A percentile compares a stretch with the other conserved stretches of the same genome.
These are phyloP conservation scores for Hyphopichia burtonii DNA, from an alignment of 1,139 yeast species.

Conservation along the genomic window DNA sequence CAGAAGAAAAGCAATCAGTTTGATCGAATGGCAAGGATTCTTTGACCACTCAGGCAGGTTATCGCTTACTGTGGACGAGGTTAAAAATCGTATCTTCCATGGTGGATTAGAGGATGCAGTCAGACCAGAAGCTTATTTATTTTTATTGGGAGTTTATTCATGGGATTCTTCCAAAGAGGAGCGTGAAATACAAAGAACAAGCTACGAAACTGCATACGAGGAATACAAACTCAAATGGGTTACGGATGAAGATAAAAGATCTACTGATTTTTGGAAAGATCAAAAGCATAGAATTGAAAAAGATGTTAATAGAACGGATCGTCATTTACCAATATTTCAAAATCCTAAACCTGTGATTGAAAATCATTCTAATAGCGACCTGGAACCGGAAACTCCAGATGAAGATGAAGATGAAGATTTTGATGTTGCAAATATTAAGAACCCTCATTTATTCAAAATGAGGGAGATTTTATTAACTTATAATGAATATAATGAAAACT, in stretches of 20 bases:
- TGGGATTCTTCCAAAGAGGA: conserved; percentile 83
- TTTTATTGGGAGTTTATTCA: conserved; percentile 76
- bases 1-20: conserved; percentile 62
- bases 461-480: conserved; percentile 82
- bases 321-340: conserved; percentile 62
- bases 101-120: conserved; percentile 70
- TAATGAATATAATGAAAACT: conserved; percentile 75
- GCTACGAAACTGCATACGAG: conserved; percentile 63
- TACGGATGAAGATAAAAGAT: conserved; percentile 53
- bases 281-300: conserved; percentile 88
- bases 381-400: conserved; percentile 45
- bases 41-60: conserved; percentile 80
- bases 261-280: conserved; percentile 79
- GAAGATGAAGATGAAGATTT: conserved; percentile 51
- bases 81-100: conserved; percentile 81
- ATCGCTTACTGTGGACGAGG: conserved; percentile 68
- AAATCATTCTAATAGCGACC: conserved; percentile 16
- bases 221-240: conserved; percentile 70
- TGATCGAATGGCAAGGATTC: conserved; percentile 80
- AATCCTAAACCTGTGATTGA: conserved; percentile 16
- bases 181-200: conserved; percentile 54
- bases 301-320: conserved; percentile 90
- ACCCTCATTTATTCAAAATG: conserved; percentile 67
- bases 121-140: conserved; percentile 82
- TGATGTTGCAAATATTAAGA: conserved; percentile 52